phyloP scores from a whole-genome alignment of 371 early-diverging fungal species.

The Mortierella sp. region DNA sequence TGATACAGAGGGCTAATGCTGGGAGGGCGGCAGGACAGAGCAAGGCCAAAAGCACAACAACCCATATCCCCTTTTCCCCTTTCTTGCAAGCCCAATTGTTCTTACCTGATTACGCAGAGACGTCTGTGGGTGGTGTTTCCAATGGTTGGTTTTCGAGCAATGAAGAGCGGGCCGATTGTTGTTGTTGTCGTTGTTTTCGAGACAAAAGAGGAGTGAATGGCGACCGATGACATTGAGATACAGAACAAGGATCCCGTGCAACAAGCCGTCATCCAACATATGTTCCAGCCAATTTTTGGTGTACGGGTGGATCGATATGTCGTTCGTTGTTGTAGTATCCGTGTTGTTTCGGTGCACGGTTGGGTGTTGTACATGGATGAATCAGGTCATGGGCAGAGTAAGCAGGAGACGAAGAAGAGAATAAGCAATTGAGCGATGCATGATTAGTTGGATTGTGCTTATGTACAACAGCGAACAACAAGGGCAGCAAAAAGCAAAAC shows the following conservation, averaged over 20 bases:
- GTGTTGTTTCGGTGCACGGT: not conserved
- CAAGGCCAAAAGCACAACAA: not conserved
- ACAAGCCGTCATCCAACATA: constrained; percentile 4
- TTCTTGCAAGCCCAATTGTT: not conserved
- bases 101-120: constrained; percentile 57
- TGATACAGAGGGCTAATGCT: constrained; percentile 12
- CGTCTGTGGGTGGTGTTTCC: constrained; percentile 28
- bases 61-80: not conserved
- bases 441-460: not conserved
- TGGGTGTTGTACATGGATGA: not conserved
- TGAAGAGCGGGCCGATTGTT: not conserved
- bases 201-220: not conserved
- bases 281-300: not conserved
- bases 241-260: not conserved
- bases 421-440: constrained; percentile 2
- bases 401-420: not conserved
- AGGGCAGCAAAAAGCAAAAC: not conserved
- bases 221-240: not conserved
- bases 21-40: not conserved
- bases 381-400: not conserved
- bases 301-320: not conserved
- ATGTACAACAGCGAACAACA: not conserved
- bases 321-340: not conserved
- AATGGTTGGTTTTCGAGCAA: not conserved
- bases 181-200: not conserved